These are phyloP conservation scores for Cyclotella distinguenda DNA, from an alignment of 108 stramenopile species.

Conservation along the genomic window DNA sequence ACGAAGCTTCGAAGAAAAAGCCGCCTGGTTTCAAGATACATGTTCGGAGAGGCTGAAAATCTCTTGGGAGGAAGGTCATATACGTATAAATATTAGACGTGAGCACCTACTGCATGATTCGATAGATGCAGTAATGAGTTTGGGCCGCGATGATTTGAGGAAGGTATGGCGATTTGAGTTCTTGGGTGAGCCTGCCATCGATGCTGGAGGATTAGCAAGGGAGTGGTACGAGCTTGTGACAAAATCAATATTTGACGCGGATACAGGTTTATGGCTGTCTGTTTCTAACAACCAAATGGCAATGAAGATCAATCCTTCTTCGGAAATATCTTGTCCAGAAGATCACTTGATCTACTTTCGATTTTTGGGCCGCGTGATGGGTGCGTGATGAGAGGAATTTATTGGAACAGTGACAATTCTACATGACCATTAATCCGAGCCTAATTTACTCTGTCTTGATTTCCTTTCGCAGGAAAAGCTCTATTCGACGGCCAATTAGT, in stretches of 20 bases:
- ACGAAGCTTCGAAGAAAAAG: conserved; percentile 70
- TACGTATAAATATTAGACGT: conserved; percentile 78
- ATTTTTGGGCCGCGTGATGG: conserved; percentile 94
- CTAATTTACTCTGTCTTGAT: background rate
- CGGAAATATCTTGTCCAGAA: conserved; percentile 78
- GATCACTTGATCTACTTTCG: conserved; percentile 96
- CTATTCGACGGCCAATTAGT: conserved; percentile 96
- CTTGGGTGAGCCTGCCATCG: conserved; percentile 91
- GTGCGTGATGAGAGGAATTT: background rate
- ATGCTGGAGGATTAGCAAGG: conserved; percentile 95
- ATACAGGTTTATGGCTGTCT: conserved; percentile 91
- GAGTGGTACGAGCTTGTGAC: conserved; percentile 95
- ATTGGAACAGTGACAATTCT: too few relatives aligned
- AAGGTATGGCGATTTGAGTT: conserved; percentile 95
- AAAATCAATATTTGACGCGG: conserved; percentile 93
- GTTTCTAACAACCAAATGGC: conserved; percentile 91
- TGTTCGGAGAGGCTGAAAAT: conserved; percentile 57
- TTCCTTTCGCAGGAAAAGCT: conserved; percentile 66
- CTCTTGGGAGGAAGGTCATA: conserved; percentile 88
- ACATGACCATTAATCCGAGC: too few relatives aligned
- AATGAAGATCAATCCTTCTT: conserved; percentile 87
- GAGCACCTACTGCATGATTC: conserved; percentile 76
- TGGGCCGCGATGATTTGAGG: conserved; percentile 86
- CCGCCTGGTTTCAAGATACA: conserved; percentile 81
- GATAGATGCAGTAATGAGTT: conserved; percentile 81